A percentile compares a stretch with the other conserved stretches of the same genome.
These are phyloP conservation scores for Cladosporium sp. DNA, from an alignment of 2,329 filamentous ascomycete genomes.

Conservation along the genomic window DNA sequence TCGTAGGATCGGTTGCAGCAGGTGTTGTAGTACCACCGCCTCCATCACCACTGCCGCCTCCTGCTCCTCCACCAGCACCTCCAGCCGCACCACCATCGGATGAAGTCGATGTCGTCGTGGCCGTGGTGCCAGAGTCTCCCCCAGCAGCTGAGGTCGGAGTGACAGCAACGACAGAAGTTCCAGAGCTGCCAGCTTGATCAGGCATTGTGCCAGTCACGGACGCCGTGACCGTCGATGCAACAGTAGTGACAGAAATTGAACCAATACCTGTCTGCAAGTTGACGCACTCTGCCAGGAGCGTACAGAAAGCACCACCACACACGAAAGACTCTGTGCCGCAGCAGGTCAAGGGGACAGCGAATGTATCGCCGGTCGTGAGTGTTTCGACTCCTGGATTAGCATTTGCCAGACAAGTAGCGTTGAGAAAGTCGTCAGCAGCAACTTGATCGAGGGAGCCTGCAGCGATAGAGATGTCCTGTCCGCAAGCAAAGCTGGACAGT, in stretches of 20 bases:
- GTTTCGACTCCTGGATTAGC: background rate
- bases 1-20: background rate
- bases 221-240: background rate
- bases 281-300: background rate
- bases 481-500: background rate
- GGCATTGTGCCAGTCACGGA: background rate
- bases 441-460: background rate
- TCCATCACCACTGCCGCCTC: background rate
- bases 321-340: background rate
- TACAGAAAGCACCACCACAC: background rate
- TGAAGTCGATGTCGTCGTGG: background rate
- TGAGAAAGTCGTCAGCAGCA: constrained; percentile 1
- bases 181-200: background rate
- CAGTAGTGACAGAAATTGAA: background rate
- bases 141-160: background rate
- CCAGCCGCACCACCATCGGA: background rate
- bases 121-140: background rate
- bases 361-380: background rate
- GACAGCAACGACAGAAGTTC: background rate
- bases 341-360: background rate
- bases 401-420: background rate
- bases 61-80: background rate
- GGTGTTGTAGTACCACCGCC: background rate
- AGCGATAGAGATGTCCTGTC: background rate
- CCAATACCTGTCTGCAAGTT: background rate